Conservation (phyloP, 2,329 filamentous ascomycete species). For the Arthrobotrys iridis region DNA sequence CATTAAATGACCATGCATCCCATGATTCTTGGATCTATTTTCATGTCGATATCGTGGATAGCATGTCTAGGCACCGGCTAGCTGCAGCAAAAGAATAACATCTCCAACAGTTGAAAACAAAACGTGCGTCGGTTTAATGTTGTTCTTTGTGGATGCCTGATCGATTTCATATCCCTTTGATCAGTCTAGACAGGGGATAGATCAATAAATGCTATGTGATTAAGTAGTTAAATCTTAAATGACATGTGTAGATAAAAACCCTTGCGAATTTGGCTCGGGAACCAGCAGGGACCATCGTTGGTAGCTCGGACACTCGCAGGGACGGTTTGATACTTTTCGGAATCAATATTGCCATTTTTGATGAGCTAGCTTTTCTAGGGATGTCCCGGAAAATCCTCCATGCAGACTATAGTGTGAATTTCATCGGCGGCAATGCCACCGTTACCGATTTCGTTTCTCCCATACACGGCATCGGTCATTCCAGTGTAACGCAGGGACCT, state of each 20-base stretch:
- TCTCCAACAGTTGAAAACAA: neutral
- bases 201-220: too few species aligned
- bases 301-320: neutral
- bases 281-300: neutral
- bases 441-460: neutral
- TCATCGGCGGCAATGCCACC: slow-evolving; percentile 1
- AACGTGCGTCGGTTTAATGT: neutral
- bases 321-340: slow-evolving; percentile 1
- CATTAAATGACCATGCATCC: neutral
- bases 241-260: neutral
- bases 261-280: neutral
- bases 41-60: neutral
- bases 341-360: slow-evolving; percentile 11
- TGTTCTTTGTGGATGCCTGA: neutral
- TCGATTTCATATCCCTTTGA: slow-evolving; percentile 4
- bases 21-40: neutral
- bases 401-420: neutral
- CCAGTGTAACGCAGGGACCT: neutral
- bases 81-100: neutral
- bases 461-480: neutral
- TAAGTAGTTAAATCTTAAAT: too few species aligned
- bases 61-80: slow-evolving; percentile 4
- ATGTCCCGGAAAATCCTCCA: neutral
- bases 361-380: neutral
- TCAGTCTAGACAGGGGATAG: neutral